Evolutionary conservation across 2,329 filamentous ascomycete genomes (phyloP).

Genomic region (Talaromyces funiculosus): DNA sequence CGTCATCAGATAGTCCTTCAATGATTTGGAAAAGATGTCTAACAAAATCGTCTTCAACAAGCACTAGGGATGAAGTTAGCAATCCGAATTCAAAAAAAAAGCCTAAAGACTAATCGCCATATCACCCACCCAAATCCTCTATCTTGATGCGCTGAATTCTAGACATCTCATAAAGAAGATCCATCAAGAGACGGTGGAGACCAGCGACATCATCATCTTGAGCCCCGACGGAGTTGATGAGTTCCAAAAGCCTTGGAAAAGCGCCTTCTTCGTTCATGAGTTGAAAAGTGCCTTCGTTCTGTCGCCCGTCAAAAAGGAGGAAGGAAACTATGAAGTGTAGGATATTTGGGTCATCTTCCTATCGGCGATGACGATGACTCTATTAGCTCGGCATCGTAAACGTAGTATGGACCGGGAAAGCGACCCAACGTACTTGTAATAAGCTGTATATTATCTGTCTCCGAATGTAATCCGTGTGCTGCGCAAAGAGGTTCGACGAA

Average conservation of each 20-base stretch:
- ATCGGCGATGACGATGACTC: conserved; percentile 19
- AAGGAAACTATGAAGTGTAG: conserved; percentile 78
- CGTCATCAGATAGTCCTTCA: conserved; percentile 79
- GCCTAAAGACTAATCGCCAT: too few relatives aligned
- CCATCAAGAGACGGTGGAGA: conserved; percentile 74
- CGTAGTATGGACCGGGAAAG: not conserved
- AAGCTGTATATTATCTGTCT: conserved; percentile 89
- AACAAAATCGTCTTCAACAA: conserved; percentile 71
- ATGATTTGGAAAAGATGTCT: conserved; percentile 79
- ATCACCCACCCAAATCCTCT: conserved; percentile 70
- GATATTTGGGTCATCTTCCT: conserved; percentile 79
- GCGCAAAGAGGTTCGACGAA: conserved; percentile 65
- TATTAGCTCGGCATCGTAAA: not conserved
- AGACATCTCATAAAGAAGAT: conserved; percentile 94
- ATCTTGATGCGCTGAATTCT: conserved; percentile 74
- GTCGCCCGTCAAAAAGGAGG: conserved; percentile 78
- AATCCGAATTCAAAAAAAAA: not conserved
- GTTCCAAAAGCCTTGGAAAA: conserved; percentile 75
- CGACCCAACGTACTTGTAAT: conserved; percentile 52
- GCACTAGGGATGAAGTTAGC: conserved; percentile 33
- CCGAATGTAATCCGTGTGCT: conserved; percentile 79
- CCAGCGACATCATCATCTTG: conserved; percentile 50
- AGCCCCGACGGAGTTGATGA: conserved; percentile 61
- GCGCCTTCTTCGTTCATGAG: conserved; percentile 82
- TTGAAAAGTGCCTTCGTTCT: conserved; percentile 71